phyloP scores from a whole-genome alignment of 257 asterid genomes.

The Ilex aquifolium region DNA sequence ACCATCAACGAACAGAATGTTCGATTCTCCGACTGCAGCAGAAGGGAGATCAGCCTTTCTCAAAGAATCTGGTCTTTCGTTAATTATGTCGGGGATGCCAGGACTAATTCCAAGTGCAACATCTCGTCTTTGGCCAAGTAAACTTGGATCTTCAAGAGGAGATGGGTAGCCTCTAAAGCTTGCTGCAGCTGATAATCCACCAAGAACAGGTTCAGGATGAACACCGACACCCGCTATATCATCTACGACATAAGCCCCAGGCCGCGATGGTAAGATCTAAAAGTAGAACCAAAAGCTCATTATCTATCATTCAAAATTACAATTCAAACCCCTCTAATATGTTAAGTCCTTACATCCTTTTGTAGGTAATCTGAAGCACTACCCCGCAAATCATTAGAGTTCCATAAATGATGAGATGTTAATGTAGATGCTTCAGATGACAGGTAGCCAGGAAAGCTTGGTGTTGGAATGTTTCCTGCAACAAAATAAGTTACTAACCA shows the following conservation, averaged over 20 bases:
- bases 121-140: slow-evolving; percentile 33
- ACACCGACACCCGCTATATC: slow-evolving; percentile 16
- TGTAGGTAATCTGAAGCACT: slow-evolving; percentile 34
- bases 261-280: slow-evolving; percentile 43
- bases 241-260: slow-evolving; percentile 35
- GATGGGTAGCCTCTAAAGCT: slow-evolving; percentile 39
- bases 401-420: slow-evolving; percentile 30
- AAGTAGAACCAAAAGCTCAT: slow-evolving; percentile 7
- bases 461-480: slow-evolving; percentile 34
- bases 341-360: slow-evolving; percentile 41
- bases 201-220: slow-evolving; percentile 37
- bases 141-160: slow-evolving; percentile 44
- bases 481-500: slow-evolving; percentile 1
- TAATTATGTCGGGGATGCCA: slow-evolving; percentile 32
- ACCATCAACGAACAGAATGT: slow-evolving; percentile 65
- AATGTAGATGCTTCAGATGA: slow-evolving; percentile 45
- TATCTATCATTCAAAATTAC: slow-evolving; percentile 5
- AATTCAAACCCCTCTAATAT: slow-evolving; percentile 7
- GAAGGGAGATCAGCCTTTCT: slow-evolving; percentile 37
- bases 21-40: slow-evolving; percentile 39
- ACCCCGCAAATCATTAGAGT: slow-evolving; percentile 31
- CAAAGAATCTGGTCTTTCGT: slow-evolving; percentile 42
- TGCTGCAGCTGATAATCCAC: slow-evolving; percentile 36
- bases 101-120: slow-evolving; percentile 28
- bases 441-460: slow-evolving; percentile 47